Percentiles rank a stretch among this genome's conserved stretches.
These are phyloP conservation scores for Hypholoma fasciculare DNA, from an alignment of 768 basidiomycete genomes.

Conservation along the genomic window DNA sequence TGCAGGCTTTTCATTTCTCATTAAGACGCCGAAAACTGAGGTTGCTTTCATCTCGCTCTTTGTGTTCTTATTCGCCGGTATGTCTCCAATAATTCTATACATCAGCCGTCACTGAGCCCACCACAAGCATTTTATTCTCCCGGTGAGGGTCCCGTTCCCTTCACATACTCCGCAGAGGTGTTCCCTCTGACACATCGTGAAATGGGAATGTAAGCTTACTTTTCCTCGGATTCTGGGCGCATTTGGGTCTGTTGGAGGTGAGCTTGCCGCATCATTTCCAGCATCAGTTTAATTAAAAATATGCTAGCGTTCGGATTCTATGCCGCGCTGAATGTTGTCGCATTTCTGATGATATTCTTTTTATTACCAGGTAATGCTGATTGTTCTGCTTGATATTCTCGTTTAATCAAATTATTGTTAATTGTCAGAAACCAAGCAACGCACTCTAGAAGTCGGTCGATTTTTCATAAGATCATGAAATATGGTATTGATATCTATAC, in stretches of 20 bases:
- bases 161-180: slow-evolving; percentile 88
- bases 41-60: slow-evolving; percentile 44
- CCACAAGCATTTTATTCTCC: slow-evolving; percentile 66
- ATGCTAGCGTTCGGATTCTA: slow-evolving; percentile 50
- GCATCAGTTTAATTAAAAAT: no score
- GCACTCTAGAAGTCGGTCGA: slow-evolving; percentile 33
- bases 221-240: slow-evolving; percentile 58
- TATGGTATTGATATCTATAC: background rate
- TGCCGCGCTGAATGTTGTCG: slow-evolving; percentile 45
- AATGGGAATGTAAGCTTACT: slow-evolving; percentile 54
- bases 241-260: slow-evolving; percentile 41
- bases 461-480: background rate
- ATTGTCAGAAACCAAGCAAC: slow-evolving; percentile 42
- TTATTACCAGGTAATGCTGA: slow-evolving; percentile 38
- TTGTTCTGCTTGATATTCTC: background rate
- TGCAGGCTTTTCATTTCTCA: slow-evolving; percentile 70
- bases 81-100: slow-evolving; percentile 21
- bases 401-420: background rate
- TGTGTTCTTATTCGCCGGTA: slow-evolving; percentile 43
- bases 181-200: slow-evolving; percentile 84
- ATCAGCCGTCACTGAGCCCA: background rate
- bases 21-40: slow-evolving; percentile 32
- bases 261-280: slow-evolving; percentile 11
- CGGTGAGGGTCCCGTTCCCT: slow-evolving; percentile 90
- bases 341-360: slow-evolving; percentile 54